Evolutionary conservation across 495 filamentous ascomycete species (phyloP).

Genomic region (Annulohypoxylon maeteangense): DNA sequence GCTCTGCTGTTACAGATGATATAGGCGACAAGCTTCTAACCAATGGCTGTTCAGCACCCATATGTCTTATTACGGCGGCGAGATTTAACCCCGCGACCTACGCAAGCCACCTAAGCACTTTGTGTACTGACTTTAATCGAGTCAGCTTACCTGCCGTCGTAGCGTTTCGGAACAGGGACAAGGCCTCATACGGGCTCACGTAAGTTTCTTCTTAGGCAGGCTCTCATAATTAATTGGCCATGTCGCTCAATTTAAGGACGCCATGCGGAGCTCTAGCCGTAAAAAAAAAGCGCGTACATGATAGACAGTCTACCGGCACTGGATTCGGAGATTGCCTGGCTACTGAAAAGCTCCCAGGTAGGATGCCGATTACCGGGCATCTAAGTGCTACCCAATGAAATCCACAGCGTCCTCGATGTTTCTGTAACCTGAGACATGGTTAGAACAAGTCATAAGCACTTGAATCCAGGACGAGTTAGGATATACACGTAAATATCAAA

Average conservation of each 20-base stretch:
- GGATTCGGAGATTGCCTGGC: not conserved
- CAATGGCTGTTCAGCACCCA: not conserved
- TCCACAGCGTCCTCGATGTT: not conserved
- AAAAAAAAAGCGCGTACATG: not conserved
- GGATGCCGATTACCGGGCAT: not conserved
- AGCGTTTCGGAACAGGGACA: not conserved
- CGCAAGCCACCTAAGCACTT: slow-evolving; percentile 4
- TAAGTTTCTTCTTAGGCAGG: not conserved
- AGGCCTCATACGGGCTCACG: not conserved
- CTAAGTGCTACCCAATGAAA: not conserved
- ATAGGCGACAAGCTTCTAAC: not conserved
- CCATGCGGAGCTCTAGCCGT: not conserved
- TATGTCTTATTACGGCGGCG: slow-evolving; percentile 3
- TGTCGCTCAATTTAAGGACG: not conserved
- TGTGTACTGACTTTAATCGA: not conserved
- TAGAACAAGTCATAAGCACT: not conserved
- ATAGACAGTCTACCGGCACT: not conserved
- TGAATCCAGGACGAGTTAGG: not conserved
- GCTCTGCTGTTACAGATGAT: not conserved
- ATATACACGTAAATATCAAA: not conserved
- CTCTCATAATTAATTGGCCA: not conserved
- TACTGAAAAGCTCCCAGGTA: not conserved
- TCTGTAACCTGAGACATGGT: not conserved
- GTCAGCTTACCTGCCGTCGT: slow-evolving; percentile 9
- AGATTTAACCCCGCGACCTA: slow-evolving; percentile 8